phyloP scores from a whole-genome alignment of 441 rosid genomes.

The Cnidoscolus chayamansa region DNA sequence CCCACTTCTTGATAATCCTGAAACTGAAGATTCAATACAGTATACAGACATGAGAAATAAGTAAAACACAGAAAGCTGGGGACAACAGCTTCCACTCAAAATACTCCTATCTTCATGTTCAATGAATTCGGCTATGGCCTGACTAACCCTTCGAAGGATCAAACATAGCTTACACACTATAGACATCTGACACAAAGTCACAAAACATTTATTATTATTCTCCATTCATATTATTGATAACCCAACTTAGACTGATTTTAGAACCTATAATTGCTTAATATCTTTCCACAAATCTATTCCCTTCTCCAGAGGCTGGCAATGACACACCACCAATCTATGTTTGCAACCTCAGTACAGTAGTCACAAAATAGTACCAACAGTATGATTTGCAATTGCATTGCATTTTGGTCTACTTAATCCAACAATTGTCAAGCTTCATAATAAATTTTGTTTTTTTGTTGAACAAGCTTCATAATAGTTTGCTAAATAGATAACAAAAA shows the following conservation, averaged over 20 bases:
- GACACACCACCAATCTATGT: neutral
- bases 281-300: conserved; percentile 7
- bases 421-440: neutral
- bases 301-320: neutral
- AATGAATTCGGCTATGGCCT: neutral
- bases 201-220: neutral
- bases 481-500: neutral
- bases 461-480: no score
- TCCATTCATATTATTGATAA: no score
- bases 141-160: neutral
- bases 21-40: neutral
- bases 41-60: neutral
- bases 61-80: neutral
- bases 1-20: conserved; percentile 26
- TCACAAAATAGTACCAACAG: neutral
- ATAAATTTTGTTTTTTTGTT: no score
- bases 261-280: neutral
- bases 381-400: neutral
- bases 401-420: neutral
- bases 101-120: neutral
- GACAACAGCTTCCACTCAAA: neutral
- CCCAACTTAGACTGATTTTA: neutral
- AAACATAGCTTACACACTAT: neutral
- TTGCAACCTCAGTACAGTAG: neutral
- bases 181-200: neutral